A percentile compares a stretch with the other conserved stretches of the same genome.
These are phyloP conservation scores for Globisporangium uncinulatum DNA, from an alignment of 352 stramenopile species.

Conservation along the genomic window DNA sequence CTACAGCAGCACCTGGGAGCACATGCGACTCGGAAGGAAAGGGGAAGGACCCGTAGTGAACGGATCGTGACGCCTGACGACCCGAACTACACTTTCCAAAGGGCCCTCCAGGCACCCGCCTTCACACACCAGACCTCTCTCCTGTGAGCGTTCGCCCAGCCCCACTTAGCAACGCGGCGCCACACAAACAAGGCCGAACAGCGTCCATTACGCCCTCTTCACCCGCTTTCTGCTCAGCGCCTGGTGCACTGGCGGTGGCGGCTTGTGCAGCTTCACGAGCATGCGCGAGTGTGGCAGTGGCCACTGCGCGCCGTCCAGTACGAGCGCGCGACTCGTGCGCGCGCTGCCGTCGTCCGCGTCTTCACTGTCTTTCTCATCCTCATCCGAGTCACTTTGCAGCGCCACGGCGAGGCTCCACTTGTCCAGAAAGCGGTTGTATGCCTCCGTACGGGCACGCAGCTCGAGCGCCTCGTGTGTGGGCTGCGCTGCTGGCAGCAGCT, in stretches of 20 bases:
- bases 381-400: constrained; percentile 1
- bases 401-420: constrained; percentile 49
- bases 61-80: too few relatives aligned
- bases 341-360: not conserved
- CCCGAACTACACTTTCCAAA: too few relatives aligned
- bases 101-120: too few relatives aligned
- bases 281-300: constrained; percentile 14
- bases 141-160: too few relatives aligned
- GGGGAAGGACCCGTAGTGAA: too few relatives aligned
- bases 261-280: constrained; percentile 46
- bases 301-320: constrained; percentile 27
- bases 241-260: not conserved
- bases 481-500: constrained; percentile 18
- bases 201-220: too few relatives aligned
- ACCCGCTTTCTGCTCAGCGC: too few relatives aligned
- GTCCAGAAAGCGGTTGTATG: constrained; percentile 66
- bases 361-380: not conserved
- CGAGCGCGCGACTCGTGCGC: constrained; percentile 10
- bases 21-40: too few relatives aligned
- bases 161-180: too few relatives aligned
- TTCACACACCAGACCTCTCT: too few relatives aligned
- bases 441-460: constrained; percentile 29
- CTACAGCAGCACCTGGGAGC: too few relatives aligned
- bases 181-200: too few relatives aligned
- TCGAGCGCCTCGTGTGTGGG: constrained; percentile 42